Evolutionary conservation across 345 rosid genomes (phyloP).

Genomic region (Adansonia digitata): DNA sequence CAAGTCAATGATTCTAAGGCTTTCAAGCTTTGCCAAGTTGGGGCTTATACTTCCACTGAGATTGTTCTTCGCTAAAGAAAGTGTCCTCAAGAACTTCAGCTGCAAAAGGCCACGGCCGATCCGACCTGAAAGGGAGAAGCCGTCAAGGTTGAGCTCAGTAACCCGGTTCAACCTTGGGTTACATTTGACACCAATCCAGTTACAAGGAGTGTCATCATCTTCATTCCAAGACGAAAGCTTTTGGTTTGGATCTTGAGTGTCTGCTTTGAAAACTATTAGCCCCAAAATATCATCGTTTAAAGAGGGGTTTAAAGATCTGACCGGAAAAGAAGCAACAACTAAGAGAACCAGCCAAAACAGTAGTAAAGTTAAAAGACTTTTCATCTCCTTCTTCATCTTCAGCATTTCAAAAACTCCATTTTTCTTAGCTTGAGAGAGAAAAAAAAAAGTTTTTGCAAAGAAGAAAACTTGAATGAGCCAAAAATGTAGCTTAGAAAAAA

Average conservation of each 20-base stretch:
- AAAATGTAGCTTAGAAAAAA: constrained; percentile 3
- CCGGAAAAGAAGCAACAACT: constrained; percentile 22
- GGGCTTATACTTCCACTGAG: too few species aligned
- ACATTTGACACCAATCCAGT: constrained; percentile 77
- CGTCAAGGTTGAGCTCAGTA: constrained; percentile 64
- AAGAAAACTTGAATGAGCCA: neutral
- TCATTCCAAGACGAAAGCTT: constrained; percentile 82
- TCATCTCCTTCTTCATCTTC: constrained; percentile 2
- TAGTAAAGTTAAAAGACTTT: constrained; percentile 12
- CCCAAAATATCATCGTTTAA: constrained; percentile 70
- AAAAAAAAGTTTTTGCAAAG: too few species aligned
- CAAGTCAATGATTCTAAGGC: constrained; percentile 63
- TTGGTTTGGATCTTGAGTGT: constrained; percentile 59
- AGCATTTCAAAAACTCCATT: neutral
- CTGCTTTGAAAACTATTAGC: constrained; percentile 80
- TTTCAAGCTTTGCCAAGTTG: constrained; percentile 36
- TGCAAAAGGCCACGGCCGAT: constrained; percentile 36
- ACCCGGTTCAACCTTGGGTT: constrained; percentile 73
- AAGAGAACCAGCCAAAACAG: constrained; percentile 14
- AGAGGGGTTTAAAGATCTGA: constrained; percentile 47
- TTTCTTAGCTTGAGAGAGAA: neutral
- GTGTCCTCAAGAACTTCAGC: constrained; percentile 57
- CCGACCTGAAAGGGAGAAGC: constrained; percentile 74
- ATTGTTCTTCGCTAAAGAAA: constrained; percentile 59
- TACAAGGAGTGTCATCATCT: constrained; percentile 75